Percentiles rank a stretch among this genome's conserved stretches.
Evolutionary conservation across 2,329 filamentous ascomycete genomes (phyloP).

Genomic region (Fusarium nurragi): DNA sequence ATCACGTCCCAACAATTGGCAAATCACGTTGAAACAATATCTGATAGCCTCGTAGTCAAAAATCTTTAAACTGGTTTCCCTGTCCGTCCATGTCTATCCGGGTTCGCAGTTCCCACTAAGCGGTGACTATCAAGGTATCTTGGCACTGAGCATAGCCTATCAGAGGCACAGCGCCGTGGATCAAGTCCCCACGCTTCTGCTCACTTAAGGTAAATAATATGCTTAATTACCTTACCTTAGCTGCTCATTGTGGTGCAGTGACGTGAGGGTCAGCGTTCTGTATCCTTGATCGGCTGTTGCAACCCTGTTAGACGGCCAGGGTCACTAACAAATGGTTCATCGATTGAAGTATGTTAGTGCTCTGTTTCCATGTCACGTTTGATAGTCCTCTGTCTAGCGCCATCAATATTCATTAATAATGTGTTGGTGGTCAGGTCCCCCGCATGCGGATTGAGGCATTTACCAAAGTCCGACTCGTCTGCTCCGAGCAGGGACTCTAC

Average conservation of each 20-base stretch:
- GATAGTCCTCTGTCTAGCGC: background rate
- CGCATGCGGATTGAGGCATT: slow-evolving; percentile 22
- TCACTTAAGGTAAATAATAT: slow-evolving; percentile 41
- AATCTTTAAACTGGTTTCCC: background rate
- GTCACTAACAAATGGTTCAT: background rate
- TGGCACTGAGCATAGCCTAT: slow-evolving; percentile 1
- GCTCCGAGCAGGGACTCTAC: background rate
- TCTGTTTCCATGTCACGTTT: rapidly evolving
- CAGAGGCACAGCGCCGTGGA: background rate
- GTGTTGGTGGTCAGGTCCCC: background rate
- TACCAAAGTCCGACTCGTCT: background rate
- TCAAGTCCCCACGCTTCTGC: background rate
- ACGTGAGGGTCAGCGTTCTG: background rate
- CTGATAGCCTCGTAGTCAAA: background rate
- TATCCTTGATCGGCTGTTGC: background rate
- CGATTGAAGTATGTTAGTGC: rapidly evolving
- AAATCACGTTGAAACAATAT: background rate
- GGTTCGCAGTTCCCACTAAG: slow-evolving; percentile 38
- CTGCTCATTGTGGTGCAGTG: background rate
- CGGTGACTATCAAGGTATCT: slow-evolving; percentile 41
- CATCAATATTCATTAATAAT: rapidly evolving
- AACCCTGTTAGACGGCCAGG: slow-evolving; percentile 8
- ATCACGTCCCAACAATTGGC: slow-evolving; percentile 3
- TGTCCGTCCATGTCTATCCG: slow-evolving; percentile 34
- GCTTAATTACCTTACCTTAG: slow-evolving; percentile 31